A percentile compares a stretch with the other conserved stretches of the same genome.
These are phyloP conservation scores for Tylopilus orsonianus DNA, from an alignment of 1,284 basidiomycete species.

Conservation along the genomic window DNA sequence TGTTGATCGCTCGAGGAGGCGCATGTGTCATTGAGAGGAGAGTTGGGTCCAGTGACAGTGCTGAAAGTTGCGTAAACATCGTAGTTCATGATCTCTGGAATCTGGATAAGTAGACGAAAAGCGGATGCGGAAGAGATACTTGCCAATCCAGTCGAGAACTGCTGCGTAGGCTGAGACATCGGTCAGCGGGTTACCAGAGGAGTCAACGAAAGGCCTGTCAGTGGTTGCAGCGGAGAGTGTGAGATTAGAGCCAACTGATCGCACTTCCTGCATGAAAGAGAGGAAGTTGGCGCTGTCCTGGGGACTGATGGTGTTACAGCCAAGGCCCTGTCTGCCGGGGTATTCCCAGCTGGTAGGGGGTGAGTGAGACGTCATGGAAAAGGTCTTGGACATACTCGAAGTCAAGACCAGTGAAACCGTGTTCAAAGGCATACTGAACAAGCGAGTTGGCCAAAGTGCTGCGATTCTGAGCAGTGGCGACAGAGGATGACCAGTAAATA, in stretches of 20 bases:
- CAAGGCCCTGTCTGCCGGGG: slow-evolving; percentile 68
- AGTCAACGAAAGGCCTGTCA: slow-evolving; percentile 64
- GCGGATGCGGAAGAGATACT: slow-evolving; percentile 16
- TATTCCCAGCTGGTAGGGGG: slow-evolving; percentile 76
- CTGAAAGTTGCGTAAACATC: slow-evolving; percentile 70
- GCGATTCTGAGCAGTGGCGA: slow-evolving; percentile 60
- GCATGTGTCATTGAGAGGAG: slow-evolving; percentile 79
- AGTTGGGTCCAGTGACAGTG: slow-evolving; percentile 69
- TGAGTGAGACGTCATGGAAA: slow-evolving; percentile 2
- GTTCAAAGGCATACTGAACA: slow-evolving; percentile 56
- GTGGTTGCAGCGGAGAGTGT: slow-evolving; percentile 76
- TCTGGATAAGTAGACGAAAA: slow-evolving; percentile 22
- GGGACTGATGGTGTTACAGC: slow-evolving; percentile 64
- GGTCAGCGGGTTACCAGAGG: slow-evolving; percentile 53
- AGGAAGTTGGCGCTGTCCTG: slow-evolving; percentile 75
- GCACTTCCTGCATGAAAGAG: slow-evolving; percentile 71
- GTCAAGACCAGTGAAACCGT: slow-evolving; percentile 81
- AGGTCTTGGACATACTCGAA: slow-evolving; percentile 61
- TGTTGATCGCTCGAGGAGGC: slow-evolving; percentile 55
- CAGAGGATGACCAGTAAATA: slow-evolving; percentile 72
- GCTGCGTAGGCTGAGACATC: slow-evolving; percentile 71
- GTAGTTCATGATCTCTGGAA: slow-evolving; percentile 77
- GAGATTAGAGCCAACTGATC: slow-evolving; percentile 56
- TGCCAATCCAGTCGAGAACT: slow-evolving; percentile 72
- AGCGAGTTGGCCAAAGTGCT: slow-evolving; percentile 69